Base-by-base conservation (phyloP, 495 filamentous ascomycete genomes). In the Penicillium antarcticum region DNA sequence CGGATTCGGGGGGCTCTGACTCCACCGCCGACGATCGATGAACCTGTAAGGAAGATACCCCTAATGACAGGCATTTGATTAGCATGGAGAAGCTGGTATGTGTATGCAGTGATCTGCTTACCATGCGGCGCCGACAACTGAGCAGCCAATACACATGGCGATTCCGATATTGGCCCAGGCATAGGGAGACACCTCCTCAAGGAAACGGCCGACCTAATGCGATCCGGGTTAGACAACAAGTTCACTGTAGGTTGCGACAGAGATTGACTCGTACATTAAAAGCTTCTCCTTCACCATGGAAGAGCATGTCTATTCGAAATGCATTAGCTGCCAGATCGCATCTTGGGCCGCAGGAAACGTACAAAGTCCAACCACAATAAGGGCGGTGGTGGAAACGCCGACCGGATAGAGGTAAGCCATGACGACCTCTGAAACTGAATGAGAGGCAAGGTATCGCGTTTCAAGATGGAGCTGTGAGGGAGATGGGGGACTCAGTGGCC, bases 41-140 rank as follows among this genome's bases (percentile, higher is more conserved):
- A 95, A 60, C 95, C 95, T 10, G 94, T 97, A 45, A 97, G 90
- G 77, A 99, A 92, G 71, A 99, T 99, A 65, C 95, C 95, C 94
- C 92, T 97, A 55, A 45, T n/a, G 40, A 48, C 51, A 44, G 45
- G n/a, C 33, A 51, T 14, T 48, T 42, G 52, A 58, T 76, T 44
- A 76, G 62, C 45, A 51, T 41, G n/a, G 17, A 17, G 32, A 44
- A 29, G 16, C n/a, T 18, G 5, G 11, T 19, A 34, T 3, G 18
- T 19, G 10, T 26, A 21, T 16, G 5, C n/a, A 13, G 17, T 11
- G 1, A 45, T 39, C n/a, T 14, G 46, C 80, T 52, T 88, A 98
- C 94, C 94, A 97, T 84, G 92, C 90, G 65, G 95, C 95, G 62
- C 95, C 95, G 31, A 96, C 90, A 10, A 96, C 91, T 43, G 94